Conservation (phyloP, 306 rosid species). For the Cucurbita argyrosperma region DNA sequence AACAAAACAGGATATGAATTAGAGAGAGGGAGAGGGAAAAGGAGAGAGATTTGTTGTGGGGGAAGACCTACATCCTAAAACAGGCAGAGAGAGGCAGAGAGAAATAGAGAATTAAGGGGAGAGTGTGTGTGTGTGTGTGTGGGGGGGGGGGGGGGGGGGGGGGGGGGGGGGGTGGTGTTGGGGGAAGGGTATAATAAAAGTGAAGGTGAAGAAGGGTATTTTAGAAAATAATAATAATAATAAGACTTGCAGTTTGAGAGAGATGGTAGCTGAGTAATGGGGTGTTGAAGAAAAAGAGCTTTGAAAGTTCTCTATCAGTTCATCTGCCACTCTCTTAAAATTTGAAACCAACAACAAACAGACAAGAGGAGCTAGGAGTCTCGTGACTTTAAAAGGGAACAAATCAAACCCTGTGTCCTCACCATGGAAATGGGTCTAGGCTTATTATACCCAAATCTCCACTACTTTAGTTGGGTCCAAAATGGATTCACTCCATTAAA, state of each 20-base stretch:
- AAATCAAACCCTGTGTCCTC: neutral
- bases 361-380: slow-evolving; percentile 33
- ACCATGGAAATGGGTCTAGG: neutral
- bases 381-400: slow-evolving; percentile 68
- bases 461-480: slow-evolving; percentile 21
- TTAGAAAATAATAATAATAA: slow-evolving; percentile 15
- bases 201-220: neutral
- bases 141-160: neutral
- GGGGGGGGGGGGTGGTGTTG: neutral
- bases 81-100: slow-evolving; percentile 25
- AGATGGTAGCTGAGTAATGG: slow-evolving; percentile 68
- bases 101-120: neutral
- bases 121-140: no score
- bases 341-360: slow-evolving; percentile 27
- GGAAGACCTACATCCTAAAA: slow-evolving; percentile 71
- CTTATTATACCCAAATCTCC: slow-evolving; percentile 14
- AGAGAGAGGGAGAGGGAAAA: neutral
- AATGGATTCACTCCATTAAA: no score
- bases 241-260: slow-evolving; percentile 78
- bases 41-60: neutral
- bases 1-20: slow-evolving; percentile 3
- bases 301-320: slow-evolving; percentile 99
- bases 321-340: slow-evolving; percentile 57
- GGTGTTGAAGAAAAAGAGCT: slow-evolving; percentile 62
- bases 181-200: neutral